Conservation (phyloP, 2,329 filamentous ascomycete genomes). For the Nectriaceae sp. region DNA sequence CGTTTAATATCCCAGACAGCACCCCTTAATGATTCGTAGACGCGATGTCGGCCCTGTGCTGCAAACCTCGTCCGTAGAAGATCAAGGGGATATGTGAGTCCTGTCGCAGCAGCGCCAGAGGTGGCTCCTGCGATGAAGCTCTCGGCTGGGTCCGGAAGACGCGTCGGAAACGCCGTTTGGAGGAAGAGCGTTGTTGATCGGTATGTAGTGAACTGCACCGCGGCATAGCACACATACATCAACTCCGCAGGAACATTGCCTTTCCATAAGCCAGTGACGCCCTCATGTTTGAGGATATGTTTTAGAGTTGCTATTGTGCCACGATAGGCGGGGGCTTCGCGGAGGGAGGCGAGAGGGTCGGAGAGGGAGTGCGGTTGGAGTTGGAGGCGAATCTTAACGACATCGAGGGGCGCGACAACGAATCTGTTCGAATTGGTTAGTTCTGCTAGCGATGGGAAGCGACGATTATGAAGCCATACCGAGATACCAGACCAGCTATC, state of each 20-base stretch:
- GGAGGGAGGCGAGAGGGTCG: constrained; percentile 66
- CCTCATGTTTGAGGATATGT: constrained; percentile 78
- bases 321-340: constrained; percentile 60
- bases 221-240: constrained; percentile 90
- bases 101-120: constrained; percentile 81
- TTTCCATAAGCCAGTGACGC: constrained; percentile 89
- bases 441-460: background rate
- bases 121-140: constrained; percentile 82
- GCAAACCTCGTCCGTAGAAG: constrained; percentile 92
- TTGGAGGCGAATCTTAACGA: constrained; percentile 96
- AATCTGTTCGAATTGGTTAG: constrained; percentile 58
- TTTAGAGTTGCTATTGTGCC: constrained; percentile 76
- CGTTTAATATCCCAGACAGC: constrained; percentile 73
- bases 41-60: constrained; percentile 78
- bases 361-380: constrained; percentile 85
- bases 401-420: constrained; percentile 91
- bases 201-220: constrained; percentile 88
- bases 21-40: constrained; percentile 73
- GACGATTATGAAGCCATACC: constrained; percentile 51
- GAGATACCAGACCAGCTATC: constrained; percentile 81
- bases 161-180: constrained; percentile 46
- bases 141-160: constrained; percentile 67
- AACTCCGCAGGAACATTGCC: constrained; percentile 95
- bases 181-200: constrained; percentile 71
- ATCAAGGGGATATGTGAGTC: constrained; percentile 87